Evolutionary conservation across 2,329 filamentous ascomycete species (phyloP).

Genomic region (Fusarium torulosum): DNA sequence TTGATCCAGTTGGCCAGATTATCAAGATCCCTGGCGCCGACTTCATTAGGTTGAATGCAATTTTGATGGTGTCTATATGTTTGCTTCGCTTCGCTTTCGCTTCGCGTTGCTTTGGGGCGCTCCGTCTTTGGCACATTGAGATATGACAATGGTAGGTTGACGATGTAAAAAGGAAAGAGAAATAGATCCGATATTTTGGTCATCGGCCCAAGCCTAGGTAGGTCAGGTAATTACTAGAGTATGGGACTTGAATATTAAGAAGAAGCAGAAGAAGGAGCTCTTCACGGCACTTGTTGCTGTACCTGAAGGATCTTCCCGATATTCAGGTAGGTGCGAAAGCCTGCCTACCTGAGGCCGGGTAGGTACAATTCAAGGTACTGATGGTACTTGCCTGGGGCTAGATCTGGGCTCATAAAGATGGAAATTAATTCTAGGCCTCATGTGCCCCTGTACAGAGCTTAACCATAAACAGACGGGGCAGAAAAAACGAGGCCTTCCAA

Average conservation of each 20-base stretch:
- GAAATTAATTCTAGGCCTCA: slow-evolving; percentile 5
- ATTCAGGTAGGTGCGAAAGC: too few relatives aligned
- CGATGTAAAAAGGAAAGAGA: slow-evolving; percentile 22
- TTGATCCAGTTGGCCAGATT: slow-evolving; percentile 61
- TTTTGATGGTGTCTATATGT: slow-evolving; percentile 27
- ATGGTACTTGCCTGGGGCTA: neutral
- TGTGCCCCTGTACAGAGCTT: slow-evolving; percentile 23
- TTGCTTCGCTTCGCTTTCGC: slow-evolving; percentile 10
- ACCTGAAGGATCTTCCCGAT: slow-evolving; percentile 16
- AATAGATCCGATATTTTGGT: slow-evolving; percentile 19
- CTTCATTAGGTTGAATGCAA: slow-evolving; percentile 27
- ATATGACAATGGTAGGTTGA: slow-evolving; percentile 16
- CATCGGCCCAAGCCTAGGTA: slow-evolving; percentile 24
- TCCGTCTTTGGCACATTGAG: neutral
- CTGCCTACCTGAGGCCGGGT: too few relatives aligned
- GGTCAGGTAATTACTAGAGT: too few relatives aligned
- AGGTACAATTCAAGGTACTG: slow-evolving; percentile 1
- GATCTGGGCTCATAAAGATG: slow-evolving; percentile 5
- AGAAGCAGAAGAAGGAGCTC: slow-evolving; percentile 16
- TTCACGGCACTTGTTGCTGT: slow-evolving; percentile 17
- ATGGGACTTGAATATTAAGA: slow-evolving; percentile 5
- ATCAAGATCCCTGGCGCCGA: slow-evolving; percentile 44
- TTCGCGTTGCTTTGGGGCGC: neutral
- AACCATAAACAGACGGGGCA: slow-evolving; percentile 1
- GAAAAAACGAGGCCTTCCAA: slow-evolving; percentile 43